Percentiles rank a stretch among this genome's conserved stretches.
These are phyloP conservation scores for Neurospora tetraspora DNA, from an alignment of 495 filamentous ascomycete species.

Conservation along the genomic window DNA sequence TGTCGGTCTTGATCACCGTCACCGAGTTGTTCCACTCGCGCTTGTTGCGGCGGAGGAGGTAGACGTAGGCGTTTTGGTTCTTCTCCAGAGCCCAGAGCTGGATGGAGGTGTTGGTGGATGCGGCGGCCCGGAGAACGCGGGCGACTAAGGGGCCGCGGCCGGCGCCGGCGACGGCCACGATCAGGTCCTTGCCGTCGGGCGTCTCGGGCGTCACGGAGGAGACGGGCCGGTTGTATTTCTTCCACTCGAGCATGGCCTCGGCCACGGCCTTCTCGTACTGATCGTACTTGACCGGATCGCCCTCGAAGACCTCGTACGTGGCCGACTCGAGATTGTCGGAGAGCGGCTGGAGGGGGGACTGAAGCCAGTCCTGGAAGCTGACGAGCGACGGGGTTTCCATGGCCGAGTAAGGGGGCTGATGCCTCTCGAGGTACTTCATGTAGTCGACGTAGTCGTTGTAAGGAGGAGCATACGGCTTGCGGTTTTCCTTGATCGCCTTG, in stretches of 20 bases:
- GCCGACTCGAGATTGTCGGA: constrained; percentile 94
- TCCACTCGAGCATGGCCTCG: constrained; percentile 76
- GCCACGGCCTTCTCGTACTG: constrained; percentile 84
- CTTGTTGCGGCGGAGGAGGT: constrained; percentile 78
- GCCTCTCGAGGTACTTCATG: constrained; percentile 70
- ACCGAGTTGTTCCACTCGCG: constrained; percentile 64
- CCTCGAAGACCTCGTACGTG: constrained; percentile 98
- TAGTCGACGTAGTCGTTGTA: constrained; percentile 60
- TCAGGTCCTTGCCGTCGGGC: constrained; percentile 49
- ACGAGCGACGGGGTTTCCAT: constrained; percentile 31
- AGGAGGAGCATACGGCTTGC: constrained; percentile 16
- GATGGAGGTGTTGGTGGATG: constrained; percentile 62
- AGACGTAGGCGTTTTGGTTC: constrained; percentile 93
- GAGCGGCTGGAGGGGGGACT: constrained; percentile 87
- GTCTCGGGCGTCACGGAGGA: constrained; percentile 34
- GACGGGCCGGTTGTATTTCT: constrained; percentile 54
- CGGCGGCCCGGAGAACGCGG: constrained; percentile 69
- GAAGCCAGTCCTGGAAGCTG: constrained; percentile 78
- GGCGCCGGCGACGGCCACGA: constrained; percentile 87
- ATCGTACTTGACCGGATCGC: constrained; percentile 94
- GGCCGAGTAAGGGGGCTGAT: constrained; percentile 55
- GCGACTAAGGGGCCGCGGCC: constrained; percentile 87
- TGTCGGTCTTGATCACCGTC: constrained; percentile 86
- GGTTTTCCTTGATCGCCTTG: constrained; percentile 24
- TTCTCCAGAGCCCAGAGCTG: constrained; percentile 92